A percentile compares a stretch with the other conserved stretches of the same genome.
These are phyloP conservation scores for Eimeria brunetti DNA, from an alignment of 169 alveolate genomes.

Conservation along the genomic window DNA sequence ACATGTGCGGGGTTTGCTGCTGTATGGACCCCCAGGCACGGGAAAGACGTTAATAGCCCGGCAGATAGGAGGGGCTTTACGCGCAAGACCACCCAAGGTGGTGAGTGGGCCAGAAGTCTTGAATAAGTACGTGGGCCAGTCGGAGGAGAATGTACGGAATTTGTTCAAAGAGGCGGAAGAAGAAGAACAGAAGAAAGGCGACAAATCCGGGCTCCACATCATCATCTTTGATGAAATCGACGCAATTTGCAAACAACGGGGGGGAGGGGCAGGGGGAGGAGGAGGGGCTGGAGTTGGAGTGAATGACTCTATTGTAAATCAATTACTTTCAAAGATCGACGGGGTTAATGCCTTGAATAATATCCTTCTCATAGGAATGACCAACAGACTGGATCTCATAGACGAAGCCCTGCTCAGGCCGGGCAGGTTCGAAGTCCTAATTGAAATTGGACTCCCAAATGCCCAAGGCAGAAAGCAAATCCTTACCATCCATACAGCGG, in stretches of 20 bases:
- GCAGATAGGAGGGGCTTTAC: slow-evolving; percentile 97
- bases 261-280: slow-evolving; percentile 84
- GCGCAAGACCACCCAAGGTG: slow-evolving; percentile 96
- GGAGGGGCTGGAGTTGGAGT: slow-evolving; percentile 84
- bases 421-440: slow-evolving; percentile 98
- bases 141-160: slow-evolving; percentile 99
- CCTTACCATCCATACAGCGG: slow-evolving; percentile 98
- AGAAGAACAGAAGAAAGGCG: slow-evolving; percentile 95
- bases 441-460: slow-evolving; percentile 99
- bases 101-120: slow-evolving; percentile 92
- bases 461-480: slow-evolving; percentile 98
- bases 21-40: slow-evolving; percentile 99
- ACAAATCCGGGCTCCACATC: slow-evolving; percentile 97
- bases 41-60: slow-evolving; percentile 99
- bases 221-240: slow-evolving; percentile 99
- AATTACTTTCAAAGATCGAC: slow-evolving; percentile 98
- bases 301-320: slow-evolving; percentile 99
- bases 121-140: slow-evolving; percentile 97
- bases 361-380: slow-evolving; percentile 99
- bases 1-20: slow-evolving; percentile 98
- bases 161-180: slow-evolving; percentile 99
- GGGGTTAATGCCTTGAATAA: slow-evolving; percentile 99
- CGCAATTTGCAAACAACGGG: slow-evolving; percentile 99
- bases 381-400: slow-evolving; percentile 98
- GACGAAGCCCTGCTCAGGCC: slow-evolving; percentile 99